Evolutionary conservation across 257 asterid genomes (phyloP), one percentile per base, ranked within the genome.

Genomic region (Eucommia ulmoides): DNA sequence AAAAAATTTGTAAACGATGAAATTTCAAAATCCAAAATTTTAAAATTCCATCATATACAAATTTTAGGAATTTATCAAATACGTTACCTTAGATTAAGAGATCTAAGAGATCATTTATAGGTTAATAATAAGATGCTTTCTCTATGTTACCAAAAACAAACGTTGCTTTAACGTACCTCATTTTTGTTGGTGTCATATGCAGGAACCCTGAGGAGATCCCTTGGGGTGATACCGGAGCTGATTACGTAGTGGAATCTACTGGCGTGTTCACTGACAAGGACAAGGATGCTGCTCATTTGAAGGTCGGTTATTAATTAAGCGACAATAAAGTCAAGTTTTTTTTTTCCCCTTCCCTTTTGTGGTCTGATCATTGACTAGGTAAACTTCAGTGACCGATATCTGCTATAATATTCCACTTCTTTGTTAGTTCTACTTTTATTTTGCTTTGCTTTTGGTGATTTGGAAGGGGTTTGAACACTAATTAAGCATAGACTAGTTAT

Each of bases 141-240:
- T n/a, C n/a, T n/a, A n/a, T n/a, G n/a, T n/a, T n/a, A n/a, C n/a
- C n/a, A n/a, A n/a, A n/a, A n/a, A n/a, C n/a, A n/a, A n/a, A n/a
- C n/a, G n/a, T n/a, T n/a, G n/a, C n/a, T n/a, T n/a, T n/a, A n/a
- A n/a, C n/a, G n/a, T n/a, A n/a, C n/a, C n/a, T n/a, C n/a, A n/a
- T n/a, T n/a, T n/a, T n/a, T n/a, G n/a, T n/a, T n/a, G n/a, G n/a
- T n/a, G n/a, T n/a, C 18, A 41, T 26, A 55, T 41, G 24, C 55
- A 85, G 96, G 72, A 82, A 82, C 74, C 96, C 96, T 0, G 92
- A 85, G 69, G 92, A 85, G 65, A 82, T 85, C 67, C 94, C 92
- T 50, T 85, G 92, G 95, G 87, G 66, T 10, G 71, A 75, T 61
- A 73, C 80, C 23, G 95, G 94, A 56, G 95, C 95, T 57, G 94